Evolutionary conservation across 495 filamentous ascomycete species (phyloP).

Genomic region (Polyplosphaeria fusca): DNA sequence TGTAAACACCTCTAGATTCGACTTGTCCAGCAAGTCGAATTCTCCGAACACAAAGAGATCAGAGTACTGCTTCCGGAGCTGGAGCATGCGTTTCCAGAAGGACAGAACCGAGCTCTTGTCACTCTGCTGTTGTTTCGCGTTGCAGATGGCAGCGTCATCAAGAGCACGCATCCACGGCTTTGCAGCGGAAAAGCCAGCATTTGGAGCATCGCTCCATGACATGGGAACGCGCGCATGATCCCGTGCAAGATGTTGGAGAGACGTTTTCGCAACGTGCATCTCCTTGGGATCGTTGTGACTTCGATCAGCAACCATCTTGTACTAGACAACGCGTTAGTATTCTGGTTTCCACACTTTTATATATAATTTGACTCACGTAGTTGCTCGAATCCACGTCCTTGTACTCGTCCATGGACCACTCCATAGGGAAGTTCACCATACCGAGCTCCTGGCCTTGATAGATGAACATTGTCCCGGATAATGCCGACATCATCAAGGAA

Average conservation of each 20-base stretch:
- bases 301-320: constrained; percentile 42
- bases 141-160: constrained; percentile 46
- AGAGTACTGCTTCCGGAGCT: constrained; percentile 51
- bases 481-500: constrained; percentile 55
- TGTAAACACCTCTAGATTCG: constrained; percentile 47
- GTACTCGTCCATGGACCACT: constrained; percentile 66
- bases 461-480: constrained; percentile 67
- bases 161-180: constrained; percentile 63
- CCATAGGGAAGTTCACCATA: constrained; percentile 64
- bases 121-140: constrained; percentile 50
- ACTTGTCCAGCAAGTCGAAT: constrained; percentile 50
- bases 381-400: constrained; percentile 69
- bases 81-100: constrained; percentile 54
- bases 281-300: constrained; percentile 39
- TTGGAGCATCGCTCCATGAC: constrained; percentile 49
- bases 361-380: constrained; percentile 42
- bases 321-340: constrained; percentile 24
- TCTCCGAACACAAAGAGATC: constrained; percentile 61
- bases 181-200: constrained; percentile 54
- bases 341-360: background rate
- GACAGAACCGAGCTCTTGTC: constrained; percentile 49
- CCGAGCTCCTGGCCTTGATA: constrained; percentile 78
- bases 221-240: constrained; percentile 59
- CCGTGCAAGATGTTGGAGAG: constrained; percentile 25
- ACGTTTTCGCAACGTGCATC: constrained; percentile 6